Conservation (phyloP, 1,284 basidiomycete genomes). For the Tausonia pullulans region DNA sequence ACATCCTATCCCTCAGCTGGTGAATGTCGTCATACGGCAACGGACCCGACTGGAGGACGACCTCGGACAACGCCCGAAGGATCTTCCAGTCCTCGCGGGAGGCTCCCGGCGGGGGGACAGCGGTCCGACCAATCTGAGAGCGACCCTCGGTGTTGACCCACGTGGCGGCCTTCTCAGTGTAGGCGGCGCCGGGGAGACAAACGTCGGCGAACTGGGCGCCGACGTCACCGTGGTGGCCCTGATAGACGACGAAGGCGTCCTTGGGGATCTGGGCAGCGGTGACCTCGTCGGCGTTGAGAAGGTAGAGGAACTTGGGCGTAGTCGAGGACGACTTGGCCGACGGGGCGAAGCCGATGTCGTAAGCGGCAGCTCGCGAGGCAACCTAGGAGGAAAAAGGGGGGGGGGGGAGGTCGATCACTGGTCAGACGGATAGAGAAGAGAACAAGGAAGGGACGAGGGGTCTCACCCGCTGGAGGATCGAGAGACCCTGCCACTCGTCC, state of each 20-base stretch:
- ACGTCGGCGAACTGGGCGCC: conserved; percentile 96
- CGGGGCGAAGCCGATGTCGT: conserved; percentile 87
- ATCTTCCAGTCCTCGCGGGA: conserved; percentile 99
- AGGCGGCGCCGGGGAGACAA: conserved; percentile 82
- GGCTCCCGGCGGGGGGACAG: conserved; percentile 89
- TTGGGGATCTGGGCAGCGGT: conserved; percentile 81
- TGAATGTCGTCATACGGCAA: conserved; percentile 86
- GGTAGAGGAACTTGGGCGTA: conserved; percentile 90
- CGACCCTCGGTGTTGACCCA: conserved; percentile 98
- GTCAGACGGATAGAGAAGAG: neutral
- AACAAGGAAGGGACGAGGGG: neutral
- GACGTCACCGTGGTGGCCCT: conserved; percentile 96
- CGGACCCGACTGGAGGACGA: conserved; percentile 49
- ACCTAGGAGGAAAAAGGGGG: conserved; percentile 26
- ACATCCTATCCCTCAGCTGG: conserved; percentile 84
- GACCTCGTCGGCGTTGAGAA: conserved; percentile 92
- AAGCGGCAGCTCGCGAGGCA: conserved; percentile 88
- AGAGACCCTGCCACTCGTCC: conserved; percentile 92
- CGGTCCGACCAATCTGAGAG: conserved; percentile 78
- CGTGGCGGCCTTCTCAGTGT: conserved; percentile 89
- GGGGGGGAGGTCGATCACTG: conserved; percentile 57
- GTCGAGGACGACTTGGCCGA: conserved; percentile 61
- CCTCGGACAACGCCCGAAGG: conserved; percentile 89
- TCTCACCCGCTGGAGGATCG: conserved; percentile 76
- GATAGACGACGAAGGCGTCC: conserved; percentile 96